Percentiles rank a stretch among this genome's conserved stretches.
Conservation (phyloP, 1,139 yeast genomes). For the Protomyces gravidus region DNA sequence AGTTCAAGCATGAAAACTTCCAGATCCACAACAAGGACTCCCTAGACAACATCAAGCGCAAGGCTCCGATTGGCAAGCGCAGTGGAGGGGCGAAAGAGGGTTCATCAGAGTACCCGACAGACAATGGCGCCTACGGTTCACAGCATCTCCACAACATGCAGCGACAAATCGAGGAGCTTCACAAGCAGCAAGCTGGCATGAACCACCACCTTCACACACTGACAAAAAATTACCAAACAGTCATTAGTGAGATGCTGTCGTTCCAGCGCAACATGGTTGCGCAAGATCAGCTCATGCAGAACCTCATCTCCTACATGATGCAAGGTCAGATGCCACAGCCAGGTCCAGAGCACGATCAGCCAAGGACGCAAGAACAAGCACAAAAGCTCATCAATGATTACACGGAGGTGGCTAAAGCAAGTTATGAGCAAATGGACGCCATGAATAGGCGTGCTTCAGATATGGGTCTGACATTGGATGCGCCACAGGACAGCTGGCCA, state of each 20-base stretch:
- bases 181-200: constrained; percentile 46
- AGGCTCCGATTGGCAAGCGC: constrained; percentile 34
- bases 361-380: constrained; percentile 22
- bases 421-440: constrained; percentile 28
- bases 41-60: constrained; percentile 64
- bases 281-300: constrained; percentile 29
- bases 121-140: constrained; percentile 2
- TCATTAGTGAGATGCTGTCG: constrained; percentile 41
- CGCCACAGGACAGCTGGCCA: background rate
- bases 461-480: constrained; percentile 16
- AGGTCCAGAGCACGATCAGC: background rate
- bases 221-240: constrained; percentile 58
- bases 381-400: constrained; percentile 27
- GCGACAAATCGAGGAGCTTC: constrained; percentile 47
- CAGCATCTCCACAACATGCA: constrained; percentile 41
- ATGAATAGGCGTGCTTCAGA: constrained; percentile 25
- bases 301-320: constrained; percentile 26
- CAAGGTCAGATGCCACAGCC: background rate
- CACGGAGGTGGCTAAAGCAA: constrained; percentile 28
- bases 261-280: constrained; percentile 30
- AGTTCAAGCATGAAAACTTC: constrained; percentile 87
- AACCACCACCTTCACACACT: constrained; percentile 48
- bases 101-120: background rate
- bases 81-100: constrained; percentile 26
- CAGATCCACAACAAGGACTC: constrained; percentile 64